phyloP scores from a whole-genome alignment of 2,329 filamentous ascomycete genomes.

The Aspergillus fructus region DNA sequence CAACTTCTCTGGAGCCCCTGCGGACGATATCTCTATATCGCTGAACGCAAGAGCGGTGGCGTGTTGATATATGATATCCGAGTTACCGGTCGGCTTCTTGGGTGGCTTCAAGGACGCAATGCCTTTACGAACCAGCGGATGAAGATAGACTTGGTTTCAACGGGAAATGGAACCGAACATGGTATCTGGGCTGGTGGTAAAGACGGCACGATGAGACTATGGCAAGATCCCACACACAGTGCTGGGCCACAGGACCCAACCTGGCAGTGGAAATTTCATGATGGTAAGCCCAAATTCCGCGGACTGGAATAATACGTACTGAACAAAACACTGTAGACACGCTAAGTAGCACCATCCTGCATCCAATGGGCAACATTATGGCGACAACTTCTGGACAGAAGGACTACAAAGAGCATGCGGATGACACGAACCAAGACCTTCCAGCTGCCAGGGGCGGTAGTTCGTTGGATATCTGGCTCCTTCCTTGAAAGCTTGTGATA shows the following conservation, averaged over 20 bases:
- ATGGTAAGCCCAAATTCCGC: constrained; percentile 34
- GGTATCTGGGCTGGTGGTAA: constrained; percentile 61
- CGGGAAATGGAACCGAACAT: constrained; percentile 37
- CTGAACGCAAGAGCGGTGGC: constrained; percentile 56
- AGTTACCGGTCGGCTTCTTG: constrained; percentile 51
- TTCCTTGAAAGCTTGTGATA: constrained; percentile 22
- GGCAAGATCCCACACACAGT: constrained; percentile 46
- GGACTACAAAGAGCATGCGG: constrained; percentile 21
- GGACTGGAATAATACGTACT: neutral
- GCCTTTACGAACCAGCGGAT: constrained; percentile 56
- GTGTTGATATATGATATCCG: constrained; percentile 61
- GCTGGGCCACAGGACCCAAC: constrained; percentile 45
- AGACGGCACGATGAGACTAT: constrained; percentile 55
- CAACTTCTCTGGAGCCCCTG: constrained; percentile 58
- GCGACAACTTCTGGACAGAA: constrained; percentile 53
- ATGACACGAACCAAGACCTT: constrained; percentile 11
- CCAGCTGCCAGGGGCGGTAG: constrained; percentile 29
- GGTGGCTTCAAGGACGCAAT: constrained; percentile 48
- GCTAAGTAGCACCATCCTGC: constrained; percentile 47
- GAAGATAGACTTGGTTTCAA: constrained; percentile 51
- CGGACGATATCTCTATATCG: constrained; percentile 59
- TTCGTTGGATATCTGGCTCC: constrained; percentile 42
- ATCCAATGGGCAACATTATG: constrained; percentile 47
- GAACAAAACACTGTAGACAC: constrained; percentile 34
- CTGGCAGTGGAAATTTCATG: constrained; percentile 46